Percentiles rank a stretch among this genome's conserved stretches.
phyloP scores from a whole-genome alignment of 208 protist species.

The Trypanosomatidae sp. region DNA sequence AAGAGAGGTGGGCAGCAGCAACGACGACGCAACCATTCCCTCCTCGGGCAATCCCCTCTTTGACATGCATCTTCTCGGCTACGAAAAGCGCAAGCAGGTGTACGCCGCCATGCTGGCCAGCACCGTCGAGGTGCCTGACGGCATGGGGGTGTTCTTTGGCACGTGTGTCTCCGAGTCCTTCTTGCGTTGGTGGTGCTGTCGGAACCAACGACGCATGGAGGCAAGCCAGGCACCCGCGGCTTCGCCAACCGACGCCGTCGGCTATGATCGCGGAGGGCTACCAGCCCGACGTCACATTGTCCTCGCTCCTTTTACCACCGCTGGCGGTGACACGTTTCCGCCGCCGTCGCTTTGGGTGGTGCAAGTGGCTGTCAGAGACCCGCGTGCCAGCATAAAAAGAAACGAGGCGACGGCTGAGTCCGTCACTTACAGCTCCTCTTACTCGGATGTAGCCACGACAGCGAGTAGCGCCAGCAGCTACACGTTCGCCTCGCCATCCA shows the following conservation, averaged over 20 bases:
- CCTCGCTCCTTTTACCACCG: background rate
- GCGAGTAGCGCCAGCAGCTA: background rate
- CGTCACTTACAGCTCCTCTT: constrained; percentile 27
- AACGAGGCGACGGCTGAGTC: constrained; percentile 10
- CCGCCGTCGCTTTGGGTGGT: constrained; percentile 9
- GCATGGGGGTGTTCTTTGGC: constrained; percentile 26
- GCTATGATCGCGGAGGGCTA: background rate
- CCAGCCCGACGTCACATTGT: background rate
- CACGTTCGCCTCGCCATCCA: constrained; percentile 13
- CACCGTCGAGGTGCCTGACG: constrained; percentile 28
- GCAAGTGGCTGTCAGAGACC: constrained; percentile 1
- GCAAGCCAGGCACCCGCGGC: background rate
- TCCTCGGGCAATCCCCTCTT: constrained; percentile 30
- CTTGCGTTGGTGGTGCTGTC: constrained; percentile 28
- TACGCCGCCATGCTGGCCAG: constrained; percentile 25
- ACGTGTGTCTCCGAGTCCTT: constrained; percentile 31
- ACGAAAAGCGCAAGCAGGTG: constrained; percentile 22
- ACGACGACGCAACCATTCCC: constrained; percentile 3
- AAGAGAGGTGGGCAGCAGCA: background rate
- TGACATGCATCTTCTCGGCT: constrained; percentile 29
- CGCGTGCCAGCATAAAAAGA: background rate
- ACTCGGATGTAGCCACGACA: constrained; percentile 22
- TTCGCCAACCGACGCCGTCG: background rate
- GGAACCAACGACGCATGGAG: constrained; percentile 1
- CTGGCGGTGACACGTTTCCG: background rate